A percentile compares a stretch with the other conserved stretches of the same genome.
Conservation (phyloP, 129 eudicot genomes). For the Smallanthus sonchifolius region DNA sequence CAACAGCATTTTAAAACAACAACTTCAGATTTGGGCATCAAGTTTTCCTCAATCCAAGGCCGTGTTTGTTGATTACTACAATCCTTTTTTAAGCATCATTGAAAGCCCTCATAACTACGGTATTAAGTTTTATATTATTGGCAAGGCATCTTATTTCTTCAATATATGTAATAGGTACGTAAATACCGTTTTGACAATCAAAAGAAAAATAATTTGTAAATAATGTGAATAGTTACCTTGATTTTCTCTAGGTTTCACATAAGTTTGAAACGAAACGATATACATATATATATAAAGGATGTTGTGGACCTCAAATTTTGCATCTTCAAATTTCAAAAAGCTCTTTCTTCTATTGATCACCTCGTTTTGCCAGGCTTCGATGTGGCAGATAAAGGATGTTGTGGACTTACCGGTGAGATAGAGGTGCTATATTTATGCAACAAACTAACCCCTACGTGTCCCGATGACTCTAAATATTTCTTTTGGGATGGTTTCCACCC, state of each 20-base stretch:
- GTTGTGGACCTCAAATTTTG: too few relatives aligned
- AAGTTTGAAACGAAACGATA: too few relatives aligned
- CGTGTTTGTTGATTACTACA: conserved; percentile 46
- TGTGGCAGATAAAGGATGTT: conserved; percentile 52
- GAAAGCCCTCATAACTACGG: conserved; percentile 36
- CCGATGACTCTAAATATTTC: neutral
- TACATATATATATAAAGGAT: too few relatives aligned
- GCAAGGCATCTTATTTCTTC: neutral
- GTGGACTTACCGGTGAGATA: conserved; percentile 54
- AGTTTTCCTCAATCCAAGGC: conserved; percentile 29
- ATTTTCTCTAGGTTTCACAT: too few relatives aligned
- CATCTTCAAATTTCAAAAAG: neutral
- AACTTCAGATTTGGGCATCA: conserved; percentile 22
- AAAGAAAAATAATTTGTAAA: too few relatives aligned
- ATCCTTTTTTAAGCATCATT: conserved; percentile 35
- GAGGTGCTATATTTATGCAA: conserved; percentile 52
- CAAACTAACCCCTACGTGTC: neutral
- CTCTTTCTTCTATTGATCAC: too few relatives aligned
- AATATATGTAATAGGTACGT: too few relatives aligned
- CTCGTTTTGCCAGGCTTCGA: conserved; percentile 35
- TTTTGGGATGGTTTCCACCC: neutral
- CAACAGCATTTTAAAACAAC: conserved; percentile 37
- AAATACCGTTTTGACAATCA: too few relatives aligned
- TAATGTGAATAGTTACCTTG: too few relatives aligned
- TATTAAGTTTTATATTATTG: neutral